Evolutionary conservation across 768 basidiomycete species (phyloP), one percentile per base, ranked within the genome.

Genomic region (Mycena pura): DNA sequence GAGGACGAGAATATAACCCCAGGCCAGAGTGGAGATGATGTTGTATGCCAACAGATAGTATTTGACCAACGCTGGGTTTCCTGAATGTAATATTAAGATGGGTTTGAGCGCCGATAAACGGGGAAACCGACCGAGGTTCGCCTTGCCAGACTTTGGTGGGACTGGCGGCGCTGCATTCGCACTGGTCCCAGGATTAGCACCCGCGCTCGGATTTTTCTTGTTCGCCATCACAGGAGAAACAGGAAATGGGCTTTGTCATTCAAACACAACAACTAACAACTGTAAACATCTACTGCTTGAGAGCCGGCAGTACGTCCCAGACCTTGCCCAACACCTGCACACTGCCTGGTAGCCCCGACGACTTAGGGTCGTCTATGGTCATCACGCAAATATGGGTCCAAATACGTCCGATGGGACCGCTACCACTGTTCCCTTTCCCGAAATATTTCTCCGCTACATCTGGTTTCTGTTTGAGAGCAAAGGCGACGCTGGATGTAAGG

Each of bases 11-110:
- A 96, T 75, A 73, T 86, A 85, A 0, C 74, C 73, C 96, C 96
- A 98, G 43, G 88, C 90, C 14, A 86, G 45, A 0, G 89, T 79
- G 0, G 93, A 95, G 32, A 88, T 68, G 63, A 83, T 66, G 77
- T 98, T 97, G 83, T 95, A 98, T 0, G 77, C 72, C 55, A 92
- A 67, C 3, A 98, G 83, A 77, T 96, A 97, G 72, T 76, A 77
- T 59, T 78, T 82, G 47, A 82, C 69, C 22, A 70, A 55, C 0
- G 69, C 28, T 38, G 62, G 52, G 57, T 58, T 62, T 29, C 41
- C 64, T 66, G 44, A 27, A 32, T 7, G n/a, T 7, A 40, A 43
- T 53, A 22, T 49, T 46, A n/a, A 6, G 40, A 19, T 14, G 11
- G 19, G n/a, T n/a, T n/a, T n/a, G n/a, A n/a, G n/a, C n/a, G n/a